Conservation (phyloP, 495 filamentous ascomycete genomes). For the Amphirosellinia nigrospora region DNA sequence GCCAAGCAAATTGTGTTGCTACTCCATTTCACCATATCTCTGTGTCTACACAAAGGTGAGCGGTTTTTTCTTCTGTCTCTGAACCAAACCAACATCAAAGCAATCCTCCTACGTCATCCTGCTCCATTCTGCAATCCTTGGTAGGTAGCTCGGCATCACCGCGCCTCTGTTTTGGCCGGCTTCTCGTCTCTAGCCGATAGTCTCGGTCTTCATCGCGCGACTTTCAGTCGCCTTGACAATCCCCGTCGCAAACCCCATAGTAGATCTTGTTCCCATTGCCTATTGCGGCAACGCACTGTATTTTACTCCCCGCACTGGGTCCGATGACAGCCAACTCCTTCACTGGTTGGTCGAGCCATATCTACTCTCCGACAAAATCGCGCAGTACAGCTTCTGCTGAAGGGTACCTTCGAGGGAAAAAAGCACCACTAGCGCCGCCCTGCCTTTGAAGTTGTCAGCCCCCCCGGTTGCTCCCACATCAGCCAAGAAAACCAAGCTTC, state of each 20-base stretch:
- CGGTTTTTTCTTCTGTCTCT: neutral
- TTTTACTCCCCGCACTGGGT: conserved; percentile 39
- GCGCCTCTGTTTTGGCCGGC: conserved; percentile 16
- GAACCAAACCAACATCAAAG: neutral
- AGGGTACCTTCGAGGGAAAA: conserved; percentile 6
- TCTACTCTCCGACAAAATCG: conserved; percentile 40
- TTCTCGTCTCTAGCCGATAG: conserved; percentile 20
- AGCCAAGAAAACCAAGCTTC: conserved; percentile 35
- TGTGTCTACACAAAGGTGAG: neutral
- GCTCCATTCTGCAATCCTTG: conserved; percentile 12
- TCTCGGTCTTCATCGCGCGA: conserved; percentile 30
- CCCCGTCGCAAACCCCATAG: conserved; percentile 35
- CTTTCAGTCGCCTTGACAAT: conserved; percentile 22
- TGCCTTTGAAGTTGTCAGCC: conserved; percentile 32
- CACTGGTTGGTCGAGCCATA: conserved; percentile 27
- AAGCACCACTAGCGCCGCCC: conserved; percentile 27
- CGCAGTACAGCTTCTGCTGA: conserved; percentile 12
- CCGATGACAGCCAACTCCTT: conserved; percentile 37
- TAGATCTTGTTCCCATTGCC: conserved; percentile 35
- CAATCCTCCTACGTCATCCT: conserved; percentile 19
- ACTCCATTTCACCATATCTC: neutral
- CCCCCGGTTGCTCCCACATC: conserved; percentile 21
- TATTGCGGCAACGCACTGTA: conserved; percentile 33
- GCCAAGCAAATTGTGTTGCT: neutral
- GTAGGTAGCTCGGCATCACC: conserved; percentile 23